Base-by-base conservation (phyloP, 192 early-diverging fungal genomes). In the Umbelopsis ramanniana region DNA sequence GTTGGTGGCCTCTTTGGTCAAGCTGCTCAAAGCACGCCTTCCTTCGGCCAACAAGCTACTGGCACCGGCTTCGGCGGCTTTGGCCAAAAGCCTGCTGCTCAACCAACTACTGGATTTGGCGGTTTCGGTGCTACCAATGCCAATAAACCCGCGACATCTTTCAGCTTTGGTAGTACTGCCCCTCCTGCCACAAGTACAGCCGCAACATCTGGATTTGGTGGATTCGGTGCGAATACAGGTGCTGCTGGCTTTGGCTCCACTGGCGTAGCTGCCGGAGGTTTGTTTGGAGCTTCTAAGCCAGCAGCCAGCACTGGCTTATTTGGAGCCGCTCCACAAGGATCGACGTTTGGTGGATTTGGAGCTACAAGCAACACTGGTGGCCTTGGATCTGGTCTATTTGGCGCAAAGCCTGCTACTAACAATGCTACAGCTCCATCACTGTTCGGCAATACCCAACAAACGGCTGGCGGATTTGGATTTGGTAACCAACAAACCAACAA, bases 311-410 rank as follows among this genome's bases (percentile, higher is more conserved):
- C 50, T 1, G 33, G 40, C 22, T 46, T 52, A 37, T 53, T 52
- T 19, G 52, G 72, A 26, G 46, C n/a, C 17, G 29, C 47, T 23
- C 37, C 46, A 52, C 60, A 74, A 35, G 53, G 60, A 21, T 70
- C 75, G 33, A 46, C 79, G 1, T 86, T 85, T 74, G 83, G 83
- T 35, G 74, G 73, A 46, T 83, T 88, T 37, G 83, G 81, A 3
- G 57, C 76, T 46, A 46, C 74, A 38, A 53, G 79, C 22, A 74
- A 81, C 78, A 71, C 68, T 47, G 29, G 55, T 47, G 29, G 55
- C 38, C 17, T 24, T 23, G 52, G 52, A 66, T 40, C 33, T 23
- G 60, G 67, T 6, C 17, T 73, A 1, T 78, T 74, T 46, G 72
- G 72, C 26, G 55, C 46, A 26, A 52, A 52, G 26, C 38, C 73